Conservation (phyloP, 106 monocot genomes). For the Apostasia ramifera region DNA sequence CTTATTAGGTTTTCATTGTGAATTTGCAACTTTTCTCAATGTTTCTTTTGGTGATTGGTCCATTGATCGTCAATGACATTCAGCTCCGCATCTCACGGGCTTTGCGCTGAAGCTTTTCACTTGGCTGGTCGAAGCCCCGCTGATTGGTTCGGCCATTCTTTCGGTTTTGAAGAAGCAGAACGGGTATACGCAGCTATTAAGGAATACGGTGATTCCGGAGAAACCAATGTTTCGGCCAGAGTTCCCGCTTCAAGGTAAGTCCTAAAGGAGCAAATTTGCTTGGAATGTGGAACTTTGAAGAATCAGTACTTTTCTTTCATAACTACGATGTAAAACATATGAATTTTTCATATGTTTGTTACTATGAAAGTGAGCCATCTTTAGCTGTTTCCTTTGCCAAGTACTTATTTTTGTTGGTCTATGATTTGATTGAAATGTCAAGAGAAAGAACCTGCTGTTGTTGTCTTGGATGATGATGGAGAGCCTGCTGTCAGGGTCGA, state of each 20-base stretch:
- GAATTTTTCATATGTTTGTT: too few relatives aligned
- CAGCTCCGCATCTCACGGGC: conserved; percentile 83
- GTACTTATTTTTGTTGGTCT: neutral
- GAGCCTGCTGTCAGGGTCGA: conserved; percentile 38
- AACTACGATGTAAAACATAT: neutral
- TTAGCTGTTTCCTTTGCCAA: neutral
- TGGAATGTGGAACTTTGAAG: too few relatives aligned
- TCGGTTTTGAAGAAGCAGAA: conserved; percentile 62
- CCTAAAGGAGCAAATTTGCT: neutral
- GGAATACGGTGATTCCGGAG: conserved; percentile 77
- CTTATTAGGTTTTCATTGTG: neutral
- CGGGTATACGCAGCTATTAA: conserved; percentile 55
- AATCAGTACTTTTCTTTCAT: neutral
- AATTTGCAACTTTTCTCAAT: neutral
- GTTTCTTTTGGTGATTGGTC: neutral
- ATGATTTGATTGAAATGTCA: conserved; percentile 10
- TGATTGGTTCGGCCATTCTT: conserved; percentile 40
- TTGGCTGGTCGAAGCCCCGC: conserved; percentile 57
- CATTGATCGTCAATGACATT: neutral
- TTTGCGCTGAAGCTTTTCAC: conserved; percentile 50
- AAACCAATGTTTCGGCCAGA: conserved; percentile 83
- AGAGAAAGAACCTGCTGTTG: conserved; percentile 61
- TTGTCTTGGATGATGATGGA: conserved; percentile 50
- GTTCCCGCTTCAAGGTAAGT: conserved; percentile 72
- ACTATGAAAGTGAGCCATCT: neutral